Percentiles rank a stretch among this genome's conserved stretches.
Conservation (phyloP, 2,329 filamentous ascomycete genomes). For the Botrytis pseudocinerea region DNA sequence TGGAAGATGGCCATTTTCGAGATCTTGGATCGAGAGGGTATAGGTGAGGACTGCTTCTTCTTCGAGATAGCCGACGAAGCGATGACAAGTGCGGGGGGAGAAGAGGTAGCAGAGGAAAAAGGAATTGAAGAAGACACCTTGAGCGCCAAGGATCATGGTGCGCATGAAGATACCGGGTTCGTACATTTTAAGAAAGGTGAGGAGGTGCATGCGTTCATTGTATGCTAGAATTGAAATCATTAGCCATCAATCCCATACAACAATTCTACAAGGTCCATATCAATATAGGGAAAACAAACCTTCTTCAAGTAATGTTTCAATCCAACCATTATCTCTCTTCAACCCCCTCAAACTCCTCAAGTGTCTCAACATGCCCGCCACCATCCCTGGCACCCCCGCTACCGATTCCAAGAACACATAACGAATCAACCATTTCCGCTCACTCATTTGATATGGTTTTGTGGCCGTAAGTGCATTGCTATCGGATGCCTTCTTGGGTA, state of each 20-base stretch:
- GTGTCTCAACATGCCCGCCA: slow-evolving; percentile 91
- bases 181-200: slow-evolving; percentile 91
- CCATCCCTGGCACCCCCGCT: slow-evolving; percentile 95
- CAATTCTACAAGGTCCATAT: slow-evolving; percentile 63
- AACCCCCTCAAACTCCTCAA: slow-evolving; percentile 79
- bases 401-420: slow-evolving; percentile 95
- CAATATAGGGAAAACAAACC: not conserved
- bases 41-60: slow-evolving; percentile 97
- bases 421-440: slow-evolving; percentile 84
- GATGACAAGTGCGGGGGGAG: slow-evolving; percentile 83
- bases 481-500: slow-evolving; percentile 44
- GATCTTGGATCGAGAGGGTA: slow-evolving; percentile 81
- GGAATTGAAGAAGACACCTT: slow-evolving; percentile 95
- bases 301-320: slow-evolving; percentile 78
- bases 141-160: slow-evolving; percentile 84
- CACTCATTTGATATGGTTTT: slow-evolving; percentile 70
- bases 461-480: slow-evolving; percentile 47
- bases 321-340: slow-evolving; percentile 95
- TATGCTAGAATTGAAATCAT: slow-evolving; percentile 68
- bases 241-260: slow-evolving; percentile 63
- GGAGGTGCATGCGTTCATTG: slow-evolving; percentile 90
- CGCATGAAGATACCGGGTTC: slow-evolving; percentile 83
- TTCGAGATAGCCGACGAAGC: slow-evolving; percentile 95
- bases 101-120: slow-evolving; percentile 88
- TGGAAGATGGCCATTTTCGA: slow-evolving; percentile 81